phyloP scores from a whole-genome alignment of 192 early-diverging fungal genomes.

The Funneliformis geosporum region DNA sequence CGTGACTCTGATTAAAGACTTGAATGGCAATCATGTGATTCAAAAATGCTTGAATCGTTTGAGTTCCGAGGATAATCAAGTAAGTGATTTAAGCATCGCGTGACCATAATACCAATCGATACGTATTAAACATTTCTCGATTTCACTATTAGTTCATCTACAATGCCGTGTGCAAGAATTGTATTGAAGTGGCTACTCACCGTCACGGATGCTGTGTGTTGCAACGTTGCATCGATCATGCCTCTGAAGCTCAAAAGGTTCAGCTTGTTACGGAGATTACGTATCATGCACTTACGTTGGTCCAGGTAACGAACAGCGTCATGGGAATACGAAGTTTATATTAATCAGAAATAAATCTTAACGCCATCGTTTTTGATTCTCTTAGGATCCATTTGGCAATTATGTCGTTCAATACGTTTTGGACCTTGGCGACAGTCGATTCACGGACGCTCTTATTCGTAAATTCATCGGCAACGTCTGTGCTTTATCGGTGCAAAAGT shows the following conservation, averaged over 20 bases:
- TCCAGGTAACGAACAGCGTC: constrained; percentile 47
- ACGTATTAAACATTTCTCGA: background rate
- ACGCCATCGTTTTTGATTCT: background rate
- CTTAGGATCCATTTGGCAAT: constrained; percentile 81
- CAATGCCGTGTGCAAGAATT: constrained; percentile 74
- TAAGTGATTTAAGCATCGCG: background rate
- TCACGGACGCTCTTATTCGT: constrained; percentile 69
- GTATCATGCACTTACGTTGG: constrained; percentile 68
- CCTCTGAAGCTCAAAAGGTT: constrained; percentile 65
- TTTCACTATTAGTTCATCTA: constrained; percentile 71
- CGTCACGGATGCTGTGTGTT: constrained; percentile 90
- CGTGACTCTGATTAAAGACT: constrained; percentile 84
- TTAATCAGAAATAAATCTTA: too few relatives aligned
- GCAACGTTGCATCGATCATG: constrained; percentile 89
- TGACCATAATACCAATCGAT: background rate
- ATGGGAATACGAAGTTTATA: too few relatives aligned
- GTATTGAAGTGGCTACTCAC: constrained; percentile 85
- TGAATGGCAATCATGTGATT: constrained; percentile 92
- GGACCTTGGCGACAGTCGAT: constrained; percentile 69
- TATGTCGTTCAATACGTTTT: constrained; percentile 93
- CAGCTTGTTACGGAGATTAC: constrained; percentile 81
- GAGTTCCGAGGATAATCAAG: constrained; percentile 68
- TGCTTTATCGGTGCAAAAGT: constrained; percentile 83
- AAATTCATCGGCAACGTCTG: constrained; percentile 78
- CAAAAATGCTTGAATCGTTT: constrained; percentile 87